These are phyloP conservation scores for Colletotrichum theobromicola DNA, from an alignment of 2,329 filamentous ascomycete species.

Conservation along the genomic window DNA sequence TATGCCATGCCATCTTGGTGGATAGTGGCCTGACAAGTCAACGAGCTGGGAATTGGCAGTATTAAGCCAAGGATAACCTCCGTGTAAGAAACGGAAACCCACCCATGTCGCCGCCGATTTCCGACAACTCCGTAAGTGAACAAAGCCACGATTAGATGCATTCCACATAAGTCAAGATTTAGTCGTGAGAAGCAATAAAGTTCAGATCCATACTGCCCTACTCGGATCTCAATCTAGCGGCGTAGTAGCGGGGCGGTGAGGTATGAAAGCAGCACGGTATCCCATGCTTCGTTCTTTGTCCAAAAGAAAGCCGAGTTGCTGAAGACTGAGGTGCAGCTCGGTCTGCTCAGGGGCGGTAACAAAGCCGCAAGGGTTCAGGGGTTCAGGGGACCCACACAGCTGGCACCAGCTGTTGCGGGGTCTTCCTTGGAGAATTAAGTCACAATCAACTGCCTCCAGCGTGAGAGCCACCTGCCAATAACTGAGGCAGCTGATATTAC, in stretches of 20 bases:
- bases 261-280: background rate
- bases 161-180: background rate
- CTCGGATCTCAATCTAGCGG: background rate
- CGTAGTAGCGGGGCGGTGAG: background rate
- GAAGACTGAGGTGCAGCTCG: background rate
- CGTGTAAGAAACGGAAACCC: background rate
- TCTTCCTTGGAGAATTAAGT: background rate
- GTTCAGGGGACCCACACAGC: background rate
- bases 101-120: background rate
- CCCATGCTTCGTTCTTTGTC: background rate
- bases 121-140: background rate
- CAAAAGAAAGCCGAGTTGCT: background rate
- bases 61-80: background rate
- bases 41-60: background rate
- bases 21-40: background rate
- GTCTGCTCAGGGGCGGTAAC: background rate
- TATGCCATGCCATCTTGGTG: background rate
- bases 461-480: conserved; percentile 3
- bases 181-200: background rate
- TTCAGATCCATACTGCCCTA: background rate
- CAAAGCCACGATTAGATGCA: background rate
- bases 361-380: background rate
- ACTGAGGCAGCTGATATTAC: background rate
- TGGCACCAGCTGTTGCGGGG: conserved; percentile 17
- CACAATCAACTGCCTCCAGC: background rate